Evolutionary conservation across 352 stramenopile genomes (phyloP), one percentile per base, ranked within the genome.

Genomic region (Phytophthora foliorum): DNA sequence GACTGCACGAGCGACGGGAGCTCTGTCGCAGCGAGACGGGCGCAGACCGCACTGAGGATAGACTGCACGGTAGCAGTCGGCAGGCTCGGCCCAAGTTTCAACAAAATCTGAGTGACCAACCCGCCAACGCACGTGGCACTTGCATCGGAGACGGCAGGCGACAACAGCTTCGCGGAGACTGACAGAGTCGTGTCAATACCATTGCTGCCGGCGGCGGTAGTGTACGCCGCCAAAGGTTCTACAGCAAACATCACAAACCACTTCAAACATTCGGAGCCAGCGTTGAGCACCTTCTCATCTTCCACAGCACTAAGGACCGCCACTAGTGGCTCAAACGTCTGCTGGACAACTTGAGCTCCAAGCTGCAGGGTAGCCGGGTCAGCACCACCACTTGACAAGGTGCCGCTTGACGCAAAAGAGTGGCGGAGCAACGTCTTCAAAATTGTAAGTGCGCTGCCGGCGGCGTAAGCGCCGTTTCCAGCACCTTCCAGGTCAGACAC

Each of bases 201-300:
- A 27, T 72, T 88, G 41, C 16, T 57, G 16, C 84, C 84, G 45
- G 57, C 32, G 11, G 60, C 67, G 17, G 71, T 71, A 24, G 57
- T 72, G 61, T 88, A 90, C 17, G 84, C 75, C 11, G 80, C 77
- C 5, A 95, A 67, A 36, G 87, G 53, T 16, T 91, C 82, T 4
- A 92, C 79, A 0, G 86, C 77, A 57, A 93, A 90, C 83, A 93
- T 92, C 6, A 95, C 84, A 24, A 93, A 63, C 84, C 84, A 94
- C 69, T 95, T 95, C 29, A 95, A 80, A 67, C 86, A 93, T 57
- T 95, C 86, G 1, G 86, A 84, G 13, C 88, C 86, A 10, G 76
- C 71, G 63, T 89, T 91, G 3, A 95, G 74, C 25, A 93, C 81
- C 57, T 90, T 92, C 14, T 93, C 86, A 45, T 95, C 86, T 31